phyloP scores from a whole-genome alignment of 148 eudicot genomes.

The Vaccinium corymbosum region DNA sequence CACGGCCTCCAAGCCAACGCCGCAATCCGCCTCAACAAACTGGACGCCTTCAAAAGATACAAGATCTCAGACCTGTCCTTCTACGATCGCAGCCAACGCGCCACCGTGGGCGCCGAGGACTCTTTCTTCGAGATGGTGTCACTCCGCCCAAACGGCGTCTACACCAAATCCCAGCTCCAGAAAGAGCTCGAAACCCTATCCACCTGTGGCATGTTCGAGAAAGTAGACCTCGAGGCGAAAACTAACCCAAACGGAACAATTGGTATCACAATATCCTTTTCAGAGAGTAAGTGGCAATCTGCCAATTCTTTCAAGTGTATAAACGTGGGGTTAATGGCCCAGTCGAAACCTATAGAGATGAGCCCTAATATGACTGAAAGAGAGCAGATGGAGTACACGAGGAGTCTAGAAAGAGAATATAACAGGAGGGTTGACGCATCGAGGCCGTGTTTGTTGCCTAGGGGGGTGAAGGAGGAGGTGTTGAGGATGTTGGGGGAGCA shows the following conservation, averaged over 20 bases:
- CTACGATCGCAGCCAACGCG: slow-evolving; percentile 39
- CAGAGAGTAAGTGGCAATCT: slow-evolving; percentile 73
- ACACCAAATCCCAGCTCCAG: slow-evolving; percentile 78
- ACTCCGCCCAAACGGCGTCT: slow-evolving; percentile 61
- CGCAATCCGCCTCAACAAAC: slow-evolving; percentile 54
- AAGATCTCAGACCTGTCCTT: slow-evolving; percentile 68
- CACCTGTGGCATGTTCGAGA: slow-evolving; percentile 84
- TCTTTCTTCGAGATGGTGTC: slow-evolving; percentile 87
- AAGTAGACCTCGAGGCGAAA: slow-evolving; percentile 75
- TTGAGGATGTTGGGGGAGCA: slow-evolving; percentile 54
- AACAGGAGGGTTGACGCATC: slow-evolving; percentile 64
- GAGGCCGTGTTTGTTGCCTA: slow-evolving; percentile 73
- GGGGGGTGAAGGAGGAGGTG: slow-evolving; percentile 51
- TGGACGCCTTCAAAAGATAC: slow-evolving; percentile 76
- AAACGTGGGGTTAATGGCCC: slow-evolving; percentile 87
- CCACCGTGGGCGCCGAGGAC: slow-evolving; percentile 62
- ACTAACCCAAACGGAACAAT: slow-evolving; percentile 77
- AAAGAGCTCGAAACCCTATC: slow-evolving; percentile 78
- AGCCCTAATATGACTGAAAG: slow-evolving; percentile 80
- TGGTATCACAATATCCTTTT: slow-evolving; percentile 51
- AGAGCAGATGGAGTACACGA: slow-evolving; percentile 58
- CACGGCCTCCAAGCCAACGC: slow-evolving; percentile 83
- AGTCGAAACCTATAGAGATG: slow-evolving; percentile 74
- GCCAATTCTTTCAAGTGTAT: slow-evolving; percentile 71
- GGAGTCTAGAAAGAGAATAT: slow-evolving; percentile 70